Evolutionary conservation across 352 stramenopile genomes (phyloP).

Genomic region (Phytophthora multivora): DNA sequence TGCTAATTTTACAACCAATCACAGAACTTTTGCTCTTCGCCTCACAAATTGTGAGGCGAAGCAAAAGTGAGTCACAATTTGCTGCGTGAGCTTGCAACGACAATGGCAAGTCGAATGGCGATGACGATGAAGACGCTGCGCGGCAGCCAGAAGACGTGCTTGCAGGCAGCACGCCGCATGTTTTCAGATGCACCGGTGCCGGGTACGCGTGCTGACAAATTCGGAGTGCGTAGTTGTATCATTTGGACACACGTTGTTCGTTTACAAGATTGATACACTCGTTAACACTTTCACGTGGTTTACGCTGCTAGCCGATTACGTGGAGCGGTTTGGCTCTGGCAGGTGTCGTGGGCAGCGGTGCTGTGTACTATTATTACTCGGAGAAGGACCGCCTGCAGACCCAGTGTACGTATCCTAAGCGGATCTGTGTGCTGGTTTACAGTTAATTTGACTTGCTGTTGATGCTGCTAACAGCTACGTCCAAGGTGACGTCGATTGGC

Average conservation of each 20-base stretch:
- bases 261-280: conserved; percentile 6
- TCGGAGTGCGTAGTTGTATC: conserved; percentile 47
- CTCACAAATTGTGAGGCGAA: no score
- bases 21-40: background rate
- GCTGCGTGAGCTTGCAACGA: conserved; percentile 17
- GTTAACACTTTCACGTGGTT: background rate
- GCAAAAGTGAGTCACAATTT: no score
- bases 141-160: conserved; percentile 1
- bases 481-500: conserved; percentile 88
- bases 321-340: conserved; percentile 86
- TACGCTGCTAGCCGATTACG: conserved; percentile 65
- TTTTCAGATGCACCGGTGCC: conserved; percentile 39
- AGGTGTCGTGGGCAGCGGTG: conserved; percentile 66
- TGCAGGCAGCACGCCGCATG: conserved; percentile 26
- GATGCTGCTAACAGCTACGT: conserved; percentile 54
- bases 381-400: conserved; percentile 90
- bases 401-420: conserved; percentile 51
- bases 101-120: conserved; percentile 43
- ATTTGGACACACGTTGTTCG: conserved; percentile 4
- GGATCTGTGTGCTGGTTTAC: background rate
- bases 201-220: conserved; percentile 57
- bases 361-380: conserved; percentile 89
- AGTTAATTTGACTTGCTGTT: background rate
- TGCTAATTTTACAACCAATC: conserved; percentile 24
- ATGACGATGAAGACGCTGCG: conserved; percentile 27